phyloP scores from a whole-genome alignment of 2,329 filamentous ascomycete species.

The Trichoderma simmonsii region DNA sequence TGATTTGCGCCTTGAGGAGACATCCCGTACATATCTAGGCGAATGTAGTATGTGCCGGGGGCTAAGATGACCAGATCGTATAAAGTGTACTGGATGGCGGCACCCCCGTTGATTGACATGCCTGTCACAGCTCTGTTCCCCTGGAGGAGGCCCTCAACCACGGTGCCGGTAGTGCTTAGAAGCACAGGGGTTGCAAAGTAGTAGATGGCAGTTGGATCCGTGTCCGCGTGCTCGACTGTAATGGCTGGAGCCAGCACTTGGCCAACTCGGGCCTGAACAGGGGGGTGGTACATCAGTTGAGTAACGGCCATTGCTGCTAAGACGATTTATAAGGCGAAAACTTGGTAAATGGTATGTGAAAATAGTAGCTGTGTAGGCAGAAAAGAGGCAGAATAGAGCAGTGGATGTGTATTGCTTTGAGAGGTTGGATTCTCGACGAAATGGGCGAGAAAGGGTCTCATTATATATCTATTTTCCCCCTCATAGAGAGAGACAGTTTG shows the following conservation, averaged over 20 bases:
- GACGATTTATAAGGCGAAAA: neutral
- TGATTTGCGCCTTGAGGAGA: constrained; percentile 7
- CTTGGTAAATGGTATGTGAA: neutral
- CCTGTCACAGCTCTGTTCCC: constrained; percentile 25
- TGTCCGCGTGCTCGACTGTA: constrained; percentile 22
- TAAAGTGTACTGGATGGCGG: constrained; percentile 28
- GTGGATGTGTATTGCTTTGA: neutral
- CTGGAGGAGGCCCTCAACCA: constrained; percentile 23
- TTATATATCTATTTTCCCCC: neutral
- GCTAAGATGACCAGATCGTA: constrained; percentile 24
- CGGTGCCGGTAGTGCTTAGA: constrained; percentile 20
- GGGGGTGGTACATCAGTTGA: constrained; percentile 27
- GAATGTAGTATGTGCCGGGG: constrained; percentile 27
- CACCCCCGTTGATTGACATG: constrained; percentile 11
- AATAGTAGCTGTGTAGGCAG: neutral
- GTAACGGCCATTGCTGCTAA: neutral
- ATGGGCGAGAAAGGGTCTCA: neutral
- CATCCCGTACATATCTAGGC: constrained; percentile 30
- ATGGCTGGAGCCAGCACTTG: constrained; percentile 26
- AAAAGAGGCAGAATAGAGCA: neutral
- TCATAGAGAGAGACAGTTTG: neutral
- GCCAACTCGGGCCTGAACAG: constrained; percentile 20
- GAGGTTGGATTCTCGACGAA: neutral
- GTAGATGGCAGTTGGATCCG: constrained; percentile 20
- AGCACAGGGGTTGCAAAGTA: constrained; percentile 31